phyloP scores from a whole-genome alignment of 2,329 filamentous ascomycete species.

The Apiospora rasikravindrae region DNA sequence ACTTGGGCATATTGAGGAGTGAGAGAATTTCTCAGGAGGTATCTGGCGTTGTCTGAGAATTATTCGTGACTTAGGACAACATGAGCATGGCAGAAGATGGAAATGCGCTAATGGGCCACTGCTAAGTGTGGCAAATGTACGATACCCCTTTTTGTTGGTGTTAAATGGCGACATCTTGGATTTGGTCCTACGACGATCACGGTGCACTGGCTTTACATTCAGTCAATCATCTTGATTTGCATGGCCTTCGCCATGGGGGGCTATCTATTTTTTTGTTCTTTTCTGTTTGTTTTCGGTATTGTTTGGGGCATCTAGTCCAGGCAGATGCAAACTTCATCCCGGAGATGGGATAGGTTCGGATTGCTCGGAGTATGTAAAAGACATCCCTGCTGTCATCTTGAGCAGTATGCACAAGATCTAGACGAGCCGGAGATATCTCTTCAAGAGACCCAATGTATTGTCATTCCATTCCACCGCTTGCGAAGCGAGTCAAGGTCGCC shows the following conservation, averaged over 20 bases:
- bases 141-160: neutral
- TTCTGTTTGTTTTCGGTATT: neutral
- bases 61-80: neutral
- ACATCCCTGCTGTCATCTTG: neutral
- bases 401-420: neutral
- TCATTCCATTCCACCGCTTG: neutral
- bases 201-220: neutral
- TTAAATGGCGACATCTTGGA: neutral
- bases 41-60: too few species aligned
- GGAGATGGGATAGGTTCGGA: neutral
- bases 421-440: neutral
- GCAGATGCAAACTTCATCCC: neutral
- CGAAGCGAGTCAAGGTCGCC: neutral
- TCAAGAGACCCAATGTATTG: neutral
- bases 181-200: neutral
- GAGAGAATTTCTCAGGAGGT: too few species aligned
- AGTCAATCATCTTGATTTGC: neutral
- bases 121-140: neutral
- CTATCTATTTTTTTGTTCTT: neutral
- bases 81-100: neutral
- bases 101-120: neutral
- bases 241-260: neutral
- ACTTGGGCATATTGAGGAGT: too few species aligned
- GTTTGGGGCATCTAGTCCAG: neutral
- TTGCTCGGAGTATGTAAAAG: neutral